These are phyloP conservation scores for Tuber microsphaerosporum DNA, from an alignment of 495 filamentous ascomycete genomes.

Conservation along the genomic window DNA sequence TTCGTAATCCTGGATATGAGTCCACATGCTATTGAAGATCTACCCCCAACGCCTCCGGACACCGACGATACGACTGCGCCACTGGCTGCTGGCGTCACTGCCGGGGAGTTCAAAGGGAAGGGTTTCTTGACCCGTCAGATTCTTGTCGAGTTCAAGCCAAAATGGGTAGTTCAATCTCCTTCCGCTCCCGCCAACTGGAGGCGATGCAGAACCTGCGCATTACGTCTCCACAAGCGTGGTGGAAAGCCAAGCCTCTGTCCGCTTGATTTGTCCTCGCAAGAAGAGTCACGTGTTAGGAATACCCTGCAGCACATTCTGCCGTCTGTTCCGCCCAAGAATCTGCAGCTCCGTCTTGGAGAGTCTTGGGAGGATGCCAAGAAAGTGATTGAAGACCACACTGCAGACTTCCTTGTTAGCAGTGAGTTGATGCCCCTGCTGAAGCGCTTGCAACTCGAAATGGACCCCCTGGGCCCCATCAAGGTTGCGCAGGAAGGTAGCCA, in stretches of 20 bases:
- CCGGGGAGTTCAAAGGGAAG: neutral
- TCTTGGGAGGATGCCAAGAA: conserved; percentile 18
- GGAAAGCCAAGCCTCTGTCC: conserved; percentile 41
- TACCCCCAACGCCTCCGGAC: conserved; percentile 7
- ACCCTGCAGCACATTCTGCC: conserved; percentile 42
- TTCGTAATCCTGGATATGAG: conserved; percentile 80
- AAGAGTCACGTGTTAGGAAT: conserved; percentile 40
- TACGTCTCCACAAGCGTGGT: conserved; percentile 44
- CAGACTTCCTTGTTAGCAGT: conserved; percentile 32
- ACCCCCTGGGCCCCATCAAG: conserved; percentile 44
- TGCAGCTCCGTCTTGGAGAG: conserved; percentile 7
- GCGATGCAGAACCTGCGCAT: conserved; percentile 81
- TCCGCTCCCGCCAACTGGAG: conserved; percentile 58
- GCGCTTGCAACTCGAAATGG: conserved; percentile 49
- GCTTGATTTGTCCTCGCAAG: conserved; percentile 43
- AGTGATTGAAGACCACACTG: conserved; percentile 14
- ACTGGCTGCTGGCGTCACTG: neutral
- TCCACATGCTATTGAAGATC: conserved; percentile 32
- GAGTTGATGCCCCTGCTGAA: conserved; percentile 46
- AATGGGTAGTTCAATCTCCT: conserved; percentile 83
- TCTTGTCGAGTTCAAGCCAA: conserved; percentile 80
- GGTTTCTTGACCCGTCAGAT: conserved; percentile 39
- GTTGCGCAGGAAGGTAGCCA: conserved; percentile 4
- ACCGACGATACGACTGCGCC: neutral
- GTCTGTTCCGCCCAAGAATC: conserved; percentile 2